Percentiles rank a stretch among this genome's conserved stretches.
Conservation (phyloP, 2,329 filamentous ascomycete species). For the Pseudogymnoascus sp. region DNA sequence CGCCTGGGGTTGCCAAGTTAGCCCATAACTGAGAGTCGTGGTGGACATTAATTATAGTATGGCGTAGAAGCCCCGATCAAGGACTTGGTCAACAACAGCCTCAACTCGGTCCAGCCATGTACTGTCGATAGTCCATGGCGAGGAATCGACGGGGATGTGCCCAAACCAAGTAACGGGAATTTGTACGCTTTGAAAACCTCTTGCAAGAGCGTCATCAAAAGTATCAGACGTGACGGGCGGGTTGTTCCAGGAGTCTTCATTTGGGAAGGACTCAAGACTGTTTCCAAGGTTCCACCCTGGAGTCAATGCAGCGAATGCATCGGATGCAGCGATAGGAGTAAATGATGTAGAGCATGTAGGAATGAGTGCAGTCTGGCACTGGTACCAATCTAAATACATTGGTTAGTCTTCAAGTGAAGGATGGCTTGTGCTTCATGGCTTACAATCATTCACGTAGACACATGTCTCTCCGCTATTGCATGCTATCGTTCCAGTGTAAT, state of each 20-base stretch:
- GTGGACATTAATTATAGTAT: slow-evolving; percentile 51
- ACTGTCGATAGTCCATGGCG: slow-evolving; percentile 16
- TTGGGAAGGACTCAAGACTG: not conserved
- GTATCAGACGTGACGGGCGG: not conserved
- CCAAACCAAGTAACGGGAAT: not conserved
- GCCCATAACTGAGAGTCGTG: slow-evolving; percentile 55
- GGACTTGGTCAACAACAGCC: slow-evolving; percentile 49
- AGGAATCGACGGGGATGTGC: not conserved
- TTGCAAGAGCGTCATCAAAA: not conserved
- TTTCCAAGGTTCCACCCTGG: not conserved
- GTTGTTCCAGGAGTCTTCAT: not conserved
- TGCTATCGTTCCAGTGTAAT: not conserved
- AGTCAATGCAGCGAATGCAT: not conserved
- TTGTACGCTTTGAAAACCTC: not conserved
- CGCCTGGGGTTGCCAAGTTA: slow-evolving; percentile 39
- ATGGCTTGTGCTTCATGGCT: not conserved
- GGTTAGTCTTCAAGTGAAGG: not conserved
- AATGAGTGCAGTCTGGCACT: not conserved
- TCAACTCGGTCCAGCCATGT: slow-evolving; percentile 50
- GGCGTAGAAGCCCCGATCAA: slow-evolving; percentile 42
- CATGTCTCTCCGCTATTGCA: not conserved
- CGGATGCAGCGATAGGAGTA: not conserved
- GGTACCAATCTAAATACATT: not conserved
- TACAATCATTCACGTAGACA: not conserved
- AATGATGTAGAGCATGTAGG: not conserved